These are phyloP conservation scores for Acidiella bohemica DNA, from an alignment of 495 filamentous ascomycete species.

Conservation along the genomic window DNA sequence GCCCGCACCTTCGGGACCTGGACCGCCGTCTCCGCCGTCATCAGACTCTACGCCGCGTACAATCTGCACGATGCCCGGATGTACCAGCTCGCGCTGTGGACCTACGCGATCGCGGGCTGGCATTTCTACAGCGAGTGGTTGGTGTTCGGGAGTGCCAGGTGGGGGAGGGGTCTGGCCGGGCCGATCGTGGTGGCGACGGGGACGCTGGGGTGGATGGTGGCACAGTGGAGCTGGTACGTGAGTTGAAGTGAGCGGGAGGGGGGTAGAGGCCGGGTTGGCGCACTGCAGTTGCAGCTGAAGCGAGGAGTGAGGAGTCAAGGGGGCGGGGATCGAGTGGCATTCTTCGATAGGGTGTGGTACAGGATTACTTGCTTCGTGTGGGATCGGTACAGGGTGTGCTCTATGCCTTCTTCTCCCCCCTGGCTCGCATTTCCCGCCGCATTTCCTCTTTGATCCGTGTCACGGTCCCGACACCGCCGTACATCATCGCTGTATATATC, in stretches of 20 bases:
- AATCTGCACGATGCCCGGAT: slow-evolving; percentile 54
- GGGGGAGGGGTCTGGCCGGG: slow-evolving; percentile 53
- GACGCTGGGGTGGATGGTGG: slow-evolving; percentile 69
- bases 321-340: too few relatives aligned
- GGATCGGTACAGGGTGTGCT: too few relatives aligned
- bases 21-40: slow-evolving; percentile 60
- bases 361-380: too few relatives aligned
- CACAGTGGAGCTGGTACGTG: slow-evolving; percentile 56
- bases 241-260: slow-evolving; percentile 2
- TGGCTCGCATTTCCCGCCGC: slow-evolving; percentile 45
- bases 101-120: slow-evolving; percentile 59
- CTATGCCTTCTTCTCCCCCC: too few relatives aligned
- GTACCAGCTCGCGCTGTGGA: slow-evolving; percentile 69
- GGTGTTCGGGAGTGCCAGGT: slow-evolving; percentile 55
- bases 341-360: too few relatives aligned
- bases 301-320: too few relatives aligned
- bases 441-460: slow-evolving; percentile 81
- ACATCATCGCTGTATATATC: slow-evolving; percentile 65
- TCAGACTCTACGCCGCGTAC: slow-evolving; percentile 79
- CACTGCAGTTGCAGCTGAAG: too few relatives aligned
- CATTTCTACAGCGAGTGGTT: slow-evolving; percentile 80
- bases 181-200: slow-evolving; percentile 59
- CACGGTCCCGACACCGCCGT: slow-evolving; percentile 73
- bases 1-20: slow-evolving; percentile 84
- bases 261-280: too few relatives aligned